Percentiles rank a stretch among this genome's conserved stretches.
Evolutionary conservation across 192 early-diverging fungal species (phyloP).

Genomic region (Coemansia sp.): DNA sequence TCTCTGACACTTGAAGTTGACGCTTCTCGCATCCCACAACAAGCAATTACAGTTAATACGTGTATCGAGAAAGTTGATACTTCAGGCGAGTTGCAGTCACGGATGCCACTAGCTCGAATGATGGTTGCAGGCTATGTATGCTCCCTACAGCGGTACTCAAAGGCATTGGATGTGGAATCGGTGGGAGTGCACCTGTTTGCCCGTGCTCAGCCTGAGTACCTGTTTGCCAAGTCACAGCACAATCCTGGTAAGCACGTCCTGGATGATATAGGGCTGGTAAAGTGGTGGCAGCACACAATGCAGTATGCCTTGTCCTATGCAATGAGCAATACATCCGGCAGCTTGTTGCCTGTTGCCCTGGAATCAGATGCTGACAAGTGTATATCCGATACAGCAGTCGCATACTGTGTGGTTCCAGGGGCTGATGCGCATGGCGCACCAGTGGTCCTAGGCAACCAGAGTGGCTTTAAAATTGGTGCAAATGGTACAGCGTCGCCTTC

Average conservation of each 20-base stretch:
- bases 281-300: constrained; percentile 73
- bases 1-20: constrained; percentile 18
- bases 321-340: background rate
- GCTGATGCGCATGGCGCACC: constrained; percentile 19
- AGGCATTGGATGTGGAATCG: constrained; percentile 4
- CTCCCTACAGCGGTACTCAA: constrained; percentile 27
- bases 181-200: constrained; percentile 68
- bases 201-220: constrained; percentile 79
- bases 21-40: background rate
- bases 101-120: constrained; percentile 26
- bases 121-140: constrained; percentile 40
- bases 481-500: background rate
- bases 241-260: constrained; percentile 65
- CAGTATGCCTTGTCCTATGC: constrained; percentile 17
- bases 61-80: constrained; percentile 52
- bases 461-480: background rate
- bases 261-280: constrained; percentile 61
- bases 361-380: background rate
- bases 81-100: constrained; percentile 23
- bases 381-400: constrained; percentile 10
- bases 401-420: constrained; percentile 39
- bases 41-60: constrained; percentile 20
- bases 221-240: constrained; percentile 69
- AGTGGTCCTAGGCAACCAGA: constrained; percentile 14
- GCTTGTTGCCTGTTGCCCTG: background rate